These are phyloP conservation scores for Inga oerstediana DNA, from an alignment of 306 rosid species.

Conservation along the genomic window DNA sequence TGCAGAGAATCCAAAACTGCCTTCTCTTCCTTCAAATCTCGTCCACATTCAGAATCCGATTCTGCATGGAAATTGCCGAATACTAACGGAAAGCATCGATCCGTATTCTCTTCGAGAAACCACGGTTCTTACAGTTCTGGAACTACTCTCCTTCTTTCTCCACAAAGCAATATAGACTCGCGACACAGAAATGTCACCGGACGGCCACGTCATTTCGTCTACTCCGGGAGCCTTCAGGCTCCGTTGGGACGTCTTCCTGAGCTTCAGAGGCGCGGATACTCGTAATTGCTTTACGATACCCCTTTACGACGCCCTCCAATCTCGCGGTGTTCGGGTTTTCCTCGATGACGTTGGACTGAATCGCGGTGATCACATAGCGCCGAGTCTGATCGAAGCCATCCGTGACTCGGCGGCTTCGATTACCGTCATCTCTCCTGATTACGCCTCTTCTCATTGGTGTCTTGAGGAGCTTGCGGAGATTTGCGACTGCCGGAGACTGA, in stretches of 20 bases:
- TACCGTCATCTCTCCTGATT: constrained; percentile 34
- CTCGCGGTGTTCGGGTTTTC: constrained; percentile 40
- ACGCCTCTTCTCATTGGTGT: constrained; percentile 48
- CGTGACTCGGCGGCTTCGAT: constrained; percentile 53
- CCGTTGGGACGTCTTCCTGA: constrained; percentile 51
- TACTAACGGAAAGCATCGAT: neutral
- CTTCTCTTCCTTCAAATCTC: neutral
- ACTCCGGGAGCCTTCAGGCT: constrained; percentile 39
- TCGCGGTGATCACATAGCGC: constrained; percentile 43
- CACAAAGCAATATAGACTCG: neutral
- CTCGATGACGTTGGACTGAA: constrained; percentile 40
- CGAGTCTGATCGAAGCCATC: constrained; percentile 45
- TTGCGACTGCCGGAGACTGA: constrained; percentile 33
- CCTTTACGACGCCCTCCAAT: constrained; percentile 35
- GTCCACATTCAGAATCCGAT: neutral
- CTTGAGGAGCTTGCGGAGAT: constrained; percentile 48
- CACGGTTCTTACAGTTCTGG: neutral
- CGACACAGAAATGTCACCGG: neutral
- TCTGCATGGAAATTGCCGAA: neutral
- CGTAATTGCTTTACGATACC: constrained; percentile 21
- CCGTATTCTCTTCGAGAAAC: no score
- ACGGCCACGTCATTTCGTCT: neutral
- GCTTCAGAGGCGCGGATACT: constrained; percentile 51
- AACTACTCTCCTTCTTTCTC: neutral
- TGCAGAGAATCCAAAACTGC: no score